These are phyloP conservation scores for Fusarium phyllophilum DNA, from an alignment of 2,329 filamentous ascomycete species.

Conservation along the genomic window DNA sequence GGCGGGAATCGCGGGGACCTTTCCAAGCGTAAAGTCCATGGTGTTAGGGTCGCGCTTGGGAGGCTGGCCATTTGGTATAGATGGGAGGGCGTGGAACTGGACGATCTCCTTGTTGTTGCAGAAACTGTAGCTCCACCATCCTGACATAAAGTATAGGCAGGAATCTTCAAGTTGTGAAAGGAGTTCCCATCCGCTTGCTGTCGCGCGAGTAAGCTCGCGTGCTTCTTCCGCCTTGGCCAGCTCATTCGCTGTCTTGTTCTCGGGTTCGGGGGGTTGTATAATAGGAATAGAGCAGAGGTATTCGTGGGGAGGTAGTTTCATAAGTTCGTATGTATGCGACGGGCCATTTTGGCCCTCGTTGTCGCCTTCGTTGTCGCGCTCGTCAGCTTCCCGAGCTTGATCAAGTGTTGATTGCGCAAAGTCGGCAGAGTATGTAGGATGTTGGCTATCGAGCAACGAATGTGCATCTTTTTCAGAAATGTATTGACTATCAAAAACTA, in stretches of 20 bases:
- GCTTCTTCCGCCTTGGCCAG: slow-evolving; percentile 79
- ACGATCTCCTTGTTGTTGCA: slow-evolving; percentile 89
- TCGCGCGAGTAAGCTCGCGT: slow-evolving; percentile 81
- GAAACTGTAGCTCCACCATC: slow-evolving; percentile 97
- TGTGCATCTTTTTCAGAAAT: slow-evolving; percentile 77
- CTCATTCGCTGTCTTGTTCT: slow-evolving; percentile 74
- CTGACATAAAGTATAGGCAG: slow-evolving; percentile 83
- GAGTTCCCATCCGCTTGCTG: slow-evolving; percentile 81
- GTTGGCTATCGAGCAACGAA: slow-evolving; percentile 61
- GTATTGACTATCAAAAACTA: slow-evolving; percentile 78
- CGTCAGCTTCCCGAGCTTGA: slow-evolving; percentile 43
- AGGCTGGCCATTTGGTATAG: slow-evolving; percentile 72
- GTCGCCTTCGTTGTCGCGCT: slow-evolving; percentile 45
- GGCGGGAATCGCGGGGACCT: slow-evolving; percentile 51
- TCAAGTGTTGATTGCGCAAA: slow-evolving; percentile 53
- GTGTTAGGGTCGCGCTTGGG: slow-evolving; percentile 81
- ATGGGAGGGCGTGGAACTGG: slow-evolving; percentile 87
- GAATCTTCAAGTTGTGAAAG: slow-evolving; percentile 81
- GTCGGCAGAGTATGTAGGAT: slow-evolving; percentile 54
- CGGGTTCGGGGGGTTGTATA: slow-evolving; percentile 65
- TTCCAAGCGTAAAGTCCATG: slow-evolving; percentile 80
- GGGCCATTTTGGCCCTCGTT: slow-evolving; percentile 10
- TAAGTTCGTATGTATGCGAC: slow-evolving; percentile 72
- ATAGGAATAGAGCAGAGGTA: slow-evolving; percentile 89
- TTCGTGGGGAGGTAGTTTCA: slow-evolving; percentile 74